Conservation (phyloP, 192 early-diverging fungal genomes). For the Geranomyces variabilis region DNA sequence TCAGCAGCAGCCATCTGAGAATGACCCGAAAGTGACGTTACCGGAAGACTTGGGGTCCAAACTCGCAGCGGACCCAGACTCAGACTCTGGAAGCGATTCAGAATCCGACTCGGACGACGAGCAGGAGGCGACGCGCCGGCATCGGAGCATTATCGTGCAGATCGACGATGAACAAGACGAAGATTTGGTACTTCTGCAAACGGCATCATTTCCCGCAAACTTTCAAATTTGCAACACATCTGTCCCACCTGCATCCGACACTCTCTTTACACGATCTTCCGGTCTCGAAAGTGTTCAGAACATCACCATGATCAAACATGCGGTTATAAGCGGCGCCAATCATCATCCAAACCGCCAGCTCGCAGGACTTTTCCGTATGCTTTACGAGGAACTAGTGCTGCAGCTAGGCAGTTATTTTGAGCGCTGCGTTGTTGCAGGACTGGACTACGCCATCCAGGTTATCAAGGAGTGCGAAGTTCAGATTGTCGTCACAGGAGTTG, state of each 20-base stretch:
- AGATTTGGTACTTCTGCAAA: constrained; percentile 58
- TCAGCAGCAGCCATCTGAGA: neutral
- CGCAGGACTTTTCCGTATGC: constrained; percentile 62
- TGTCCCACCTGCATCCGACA: constrained; percentile 23
- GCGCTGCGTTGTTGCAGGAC: constrained; percentile 66
- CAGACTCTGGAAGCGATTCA: constrained; percentile 36
- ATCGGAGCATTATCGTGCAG: constrained; percentile 64
- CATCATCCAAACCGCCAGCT: constrained; percentile 79
- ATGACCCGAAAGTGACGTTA: neutral
- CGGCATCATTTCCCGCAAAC: constrained; percentile 59
- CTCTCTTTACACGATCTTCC: constrained; percentile 18
- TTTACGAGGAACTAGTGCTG: constrained; percentile 69
- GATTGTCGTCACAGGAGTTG: constrained; percentile 65
- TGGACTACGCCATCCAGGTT: constrained; percentile 66
- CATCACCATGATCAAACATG: constrained; percentile 67
- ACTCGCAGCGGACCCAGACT: constrained; percentile 2
- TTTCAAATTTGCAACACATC: constrained; percentile 65
- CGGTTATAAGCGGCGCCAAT: constrained; percentile 52
- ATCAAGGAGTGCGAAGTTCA: constrained; percentile 65
- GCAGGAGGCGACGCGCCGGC: constrained; percentile 27
- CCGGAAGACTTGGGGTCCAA: neutral
- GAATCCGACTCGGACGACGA: constrained; percentile 49
- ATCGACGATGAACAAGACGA: constrained; percentile 84
- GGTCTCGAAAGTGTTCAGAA: constrained; percentile 44
- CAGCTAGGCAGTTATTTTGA: constrained; percentile 61